Evolutionary conservation across 148 eudicot genomes (phyloP), one percentile per base, ranked within the genome.

Genomic region (Diospyros kaki): DNA sequence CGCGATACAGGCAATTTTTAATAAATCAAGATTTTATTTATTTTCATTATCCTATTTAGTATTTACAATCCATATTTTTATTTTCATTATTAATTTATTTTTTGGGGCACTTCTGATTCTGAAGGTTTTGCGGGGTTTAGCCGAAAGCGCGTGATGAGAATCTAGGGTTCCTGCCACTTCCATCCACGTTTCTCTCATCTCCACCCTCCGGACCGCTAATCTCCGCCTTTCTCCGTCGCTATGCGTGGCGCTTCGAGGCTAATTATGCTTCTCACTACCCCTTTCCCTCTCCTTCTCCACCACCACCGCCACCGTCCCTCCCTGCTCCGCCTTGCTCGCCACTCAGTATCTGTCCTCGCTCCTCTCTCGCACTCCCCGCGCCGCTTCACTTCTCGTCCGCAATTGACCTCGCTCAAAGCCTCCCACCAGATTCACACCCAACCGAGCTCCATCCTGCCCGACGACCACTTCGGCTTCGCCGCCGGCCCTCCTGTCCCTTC

Each of bases 191-290:
- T 42, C 51, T 10, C 53, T 17, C 5, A 3, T 14, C 39, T 15
- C 73, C 14, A 13, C 70, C n/a, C 13, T 65, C 39, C 15, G 10
- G 18, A 11, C 15, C 10, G 44, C 71, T 28, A 59, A 53, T 9
- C 51, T 68, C 50, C 69, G 54, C 73, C 81, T 51, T 6, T 9
- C 51, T 68, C 50, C 69, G 54, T 69, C 81, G 58, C 4, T 10
- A 88, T 88, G 91, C 79, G 81, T 62, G 80, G 85, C 76, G 86
- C 89, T 64, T 74, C 88, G 66, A 76, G 90, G 64, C 53, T 85
- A 67, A 75, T 82, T 64, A 60, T 68, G 2, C 78, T 85, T 59
- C 73, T 85, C 69, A 45, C 81, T 64, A 48, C 78, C 50, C 81
- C 87, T 10, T 60, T 78, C 67, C 78, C 84, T 44, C n/a, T 75